These are phyloP conservation scores for Melampsora abietis-canadensis DNA, from an alignment of 1,284 basidiomycete genomes.

Conservation along the genomic window DNA sequence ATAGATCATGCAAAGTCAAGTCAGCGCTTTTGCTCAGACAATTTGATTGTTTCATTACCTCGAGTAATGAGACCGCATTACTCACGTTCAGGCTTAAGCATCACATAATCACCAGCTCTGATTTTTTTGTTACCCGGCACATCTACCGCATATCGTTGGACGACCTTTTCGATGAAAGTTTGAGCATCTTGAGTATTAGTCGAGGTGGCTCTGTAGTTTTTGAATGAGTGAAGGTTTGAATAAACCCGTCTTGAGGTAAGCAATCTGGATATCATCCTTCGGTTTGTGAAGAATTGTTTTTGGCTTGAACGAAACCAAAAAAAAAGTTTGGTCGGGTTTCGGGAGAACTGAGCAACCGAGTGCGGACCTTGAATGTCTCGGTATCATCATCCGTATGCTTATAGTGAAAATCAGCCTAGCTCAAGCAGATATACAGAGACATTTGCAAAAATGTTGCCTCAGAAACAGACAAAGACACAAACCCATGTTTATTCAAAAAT, in stretches of 20 bases:
- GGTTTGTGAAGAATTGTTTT: too few species aligned
- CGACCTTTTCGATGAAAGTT: slow-evolving; percentile 94
- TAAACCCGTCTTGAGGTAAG: background rate
- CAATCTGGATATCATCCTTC: slow-evolving; percentile 1
- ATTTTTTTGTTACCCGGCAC: slow-evolving; percentile 66
- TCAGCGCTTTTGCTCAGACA: background rate
- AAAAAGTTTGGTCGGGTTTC: too few species aligned
- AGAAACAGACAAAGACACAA: too few species aligned
- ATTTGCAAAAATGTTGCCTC: too few species aligned
- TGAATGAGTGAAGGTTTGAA: background rate
- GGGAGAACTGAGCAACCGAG: too few species aligned
- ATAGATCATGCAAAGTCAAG: background rate
- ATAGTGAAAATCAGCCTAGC: too few species aligned
- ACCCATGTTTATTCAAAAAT: too few species aligned
- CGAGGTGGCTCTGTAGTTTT: background rate
- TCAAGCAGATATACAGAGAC: too few species aligned
- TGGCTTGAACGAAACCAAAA: too few species aligned
- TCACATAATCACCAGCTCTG: slow-evolving; percentile 97
- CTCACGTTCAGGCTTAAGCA: slow-evolving; percentile 92
- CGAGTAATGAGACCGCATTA: slow-evolving; percentile 46
- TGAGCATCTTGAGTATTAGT: slow-evolving; percentile 56
- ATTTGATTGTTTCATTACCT: background rate
- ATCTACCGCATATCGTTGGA: slow-evolving; percentile 92
- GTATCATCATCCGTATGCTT: too few species aligned
- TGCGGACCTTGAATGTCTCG: too few species aligned